A percentile compares a stretch with the other conserved stretches of the same genome.
These are phyloP conservation scores for Monascus purpureus DNA, from an alignment of 495 filamentous ascomycete species.

Conservation along the genomic window DNA sequence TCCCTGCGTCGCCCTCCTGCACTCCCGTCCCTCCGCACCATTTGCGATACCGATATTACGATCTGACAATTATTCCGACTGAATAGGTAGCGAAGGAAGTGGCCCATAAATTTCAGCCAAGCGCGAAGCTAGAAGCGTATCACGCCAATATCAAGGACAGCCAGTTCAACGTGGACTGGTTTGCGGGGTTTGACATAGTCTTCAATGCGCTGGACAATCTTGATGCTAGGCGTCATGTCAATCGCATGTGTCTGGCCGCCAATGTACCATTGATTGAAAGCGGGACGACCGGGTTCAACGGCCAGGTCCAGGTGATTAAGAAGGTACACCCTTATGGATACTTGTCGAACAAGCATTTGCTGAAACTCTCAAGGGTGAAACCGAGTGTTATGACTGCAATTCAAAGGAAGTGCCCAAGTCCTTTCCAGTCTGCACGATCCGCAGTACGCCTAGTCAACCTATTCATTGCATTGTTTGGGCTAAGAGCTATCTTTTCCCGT, in stretches of 20 bases:
- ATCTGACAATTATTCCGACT: constrained; percentile 9
- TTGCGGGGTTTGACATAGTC: constrained; percentile 65
- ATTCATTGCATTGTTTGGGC: constrained; percentile 99
- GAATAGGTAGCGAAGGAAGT: constrained; percentile 83
- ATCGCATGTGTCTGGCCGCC: constrained; percentile 91
- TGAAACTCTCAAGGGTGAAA: constrained; percentile 46
- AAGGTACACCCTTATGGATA: constrained; percentile 34
- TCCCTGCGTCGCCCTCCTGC: background rate
- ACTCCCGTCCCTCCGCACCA: constrained; percentile 1
- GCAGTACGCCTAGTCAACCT: constrained; percentile 84
- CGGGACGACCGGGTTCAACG: constrained; percentile 95
- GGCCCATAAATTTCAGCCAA: constrained; percentile 80
- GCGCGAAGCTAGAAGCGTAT: constrained; percentile 75
- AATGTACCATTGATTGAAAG: constrained; percentile 89
- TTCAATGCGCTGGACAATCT: constrained; percentile 98
- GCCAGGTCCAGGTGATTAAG: constrained; percentile 92
- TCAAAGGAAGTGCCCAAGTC: constrained; percentile 78
- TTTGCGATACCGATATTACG: background rate
- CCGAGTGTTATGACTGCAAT: constrained; percentile 94
- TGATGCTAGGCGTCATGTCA: constrained; percentile 87
- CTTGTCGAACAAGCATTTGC: constrained; percentile 1
- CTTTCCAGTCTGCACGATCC: constrained; percentile 92
- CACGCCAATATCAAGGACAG: constrained; percentile 92
- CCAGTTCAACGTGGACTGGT: constrained; percentile 88
- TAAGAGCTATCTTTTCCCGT: constrained; percentile 89